A percentile compares a stretch with the other conserved stretches of the same genome.
Conservation (phyloP, 1,139 yeast species). For the Suhomyces ambrosiae region DNA sequence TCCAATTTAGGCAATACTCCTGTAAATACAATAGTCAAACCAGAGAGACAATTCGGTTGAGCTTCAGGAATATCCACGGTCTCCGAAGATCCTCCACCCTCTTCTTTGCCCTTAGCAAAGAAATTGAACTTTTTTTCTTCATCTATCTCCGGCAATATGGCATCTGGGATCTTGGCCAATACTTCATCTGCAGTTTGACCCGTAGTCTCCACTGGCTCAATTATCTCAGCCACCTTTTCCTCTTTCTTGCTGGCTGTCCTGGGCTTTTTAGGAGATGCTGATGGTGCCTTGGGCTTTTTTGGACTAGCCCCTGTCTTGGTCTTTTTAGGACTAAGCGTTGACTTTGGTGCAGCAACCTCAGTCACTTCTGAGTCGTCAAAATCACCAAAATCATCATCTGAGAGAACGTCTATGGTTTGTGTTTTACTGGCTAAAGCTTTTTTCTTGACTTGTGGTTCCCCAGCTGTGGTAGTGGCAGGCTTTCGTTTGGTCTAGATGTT, state of each 20-base stretch:
- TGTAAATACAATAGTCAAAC: conserved; percentile 90
- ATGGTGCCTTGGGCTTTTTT: neutral
- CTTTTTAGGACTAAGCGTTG: conserved; percentile 2
- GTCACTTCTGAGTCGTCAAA: neutral
- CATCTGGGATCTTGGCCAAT: conserved; percentile 66
- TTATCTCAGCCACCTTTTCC: neutral
- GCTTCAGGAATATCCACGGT: conserved; percentile 66
- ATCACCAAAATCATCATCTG: conserved; percentile 21
- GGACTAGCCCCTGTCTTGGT: neutral
- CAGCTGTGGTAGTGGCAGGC: conserved; percentile 1
- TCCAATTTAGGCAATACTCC: conserved; percentile 83
- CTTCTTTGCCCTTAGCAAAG: conserved; percentile 42
- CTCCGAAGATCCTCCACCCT: conserved; percentile 23
- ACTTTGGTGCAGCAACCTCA: conserved; percentile 3
- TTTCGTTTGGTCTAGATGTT: conserved; percentile 11
- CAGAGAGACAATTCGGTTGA: conserved; percentile 77
- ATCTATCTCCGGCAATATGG: conserved; percentile 60
- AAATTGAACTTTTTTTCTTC: conserved; percentile 57
- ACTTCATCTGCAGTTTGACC: conserved; percentile 53
- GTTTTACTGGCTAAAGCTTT: conserved; percentile 10
- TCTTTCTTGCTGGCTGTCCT: conserved; percentile 6
- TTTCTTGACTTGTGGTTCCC: conserved; percentile 3
- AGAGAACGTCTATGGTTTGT: conserved; percentile 19
- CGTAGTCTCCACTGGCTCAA: conserved; percentile 6
- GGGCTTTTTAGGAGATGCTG: neutral